Base-by-base conservation (phyloP, 1,139 yeast genomes). In the Wickerhamomyces sp. region DNA sequence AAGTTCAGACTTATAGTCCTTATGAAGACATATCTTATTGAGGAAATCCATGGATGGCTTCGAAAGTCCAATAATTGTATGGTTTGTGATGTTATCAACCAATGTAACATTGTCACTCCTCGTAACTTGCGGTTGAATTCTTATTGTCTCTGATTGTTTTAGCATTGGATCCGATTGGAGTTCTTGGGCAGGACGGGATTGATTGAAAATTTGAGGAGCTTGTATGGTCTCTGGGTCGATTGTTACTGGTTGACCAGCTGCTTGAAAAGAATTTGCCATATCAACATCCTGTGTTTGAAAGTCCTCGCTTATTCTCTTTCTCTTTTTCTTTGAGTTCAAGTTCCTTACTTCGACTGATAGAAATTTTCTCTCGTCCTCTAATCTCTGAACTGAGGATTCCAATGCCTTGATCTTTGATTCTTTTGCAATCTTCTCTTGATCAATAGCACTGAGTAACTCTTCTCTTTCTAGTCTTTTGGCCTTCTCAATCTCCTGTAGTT, bases 351-450 rank as follows among this genome's bases (percentile, higher is more conserved):
- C 52, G 68, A 65, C 56, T 6, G 62, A 61, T 35, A 86, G 63
- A 56, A 89, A 87, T 66, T 79, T 78, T 65, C 79, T 79, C 56
- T 87, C 94, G 55, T 84, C 89, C 57, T 82, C 86, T 38, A 84
- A 63, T 49, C 75, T 73, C 52, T 73, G 79, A 2, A 85, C 68
- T 27, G 69, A 59, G 6, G 65, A 65, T 41, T 68, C 66, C 40
- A 83, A 53, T 27, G 70, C 68, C 18, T 61, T 61, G n/a, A 74
- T 62, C 52, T 76, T 81, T 3, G 68, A 65, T 5, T 65, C 68
- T 45, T 75, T 75, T 37, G 65, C 43, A 13, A 45, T 41, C 37
- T 53, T 57, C 14, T 63, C 66, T 8, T 51, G 53, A 10, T 55
- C 54, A 31, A 48, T 56, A 18, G 55, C 39, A 11, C 29, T 40